Evolutionary conservation across 257 asterid species (phyloP), one percentile per base, ranked within the genome.

Genomic region (Solanum sitiens): DNA sequence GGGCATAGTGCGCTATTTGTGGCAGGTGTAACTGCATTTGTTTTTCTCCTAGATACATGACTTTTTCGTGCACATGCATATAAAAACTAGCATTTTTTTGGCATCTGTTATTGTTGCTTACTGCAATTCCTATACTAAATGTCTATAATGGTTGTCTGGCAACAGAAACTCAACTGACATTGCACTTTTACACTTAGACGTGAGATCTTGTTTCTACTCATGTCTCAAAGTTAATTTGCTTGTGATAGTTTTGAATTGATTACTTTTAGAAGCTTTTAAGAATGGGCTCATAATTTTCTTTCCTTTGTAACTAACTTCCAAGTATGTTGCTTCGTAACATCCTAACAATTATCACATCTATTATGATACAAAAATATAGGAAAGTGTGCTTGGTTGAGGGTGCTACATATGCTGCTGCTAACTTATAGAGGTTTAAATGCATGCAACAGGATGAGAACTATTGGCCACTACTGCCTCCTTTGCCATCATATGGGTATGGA

Each of bases 381-480:
- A 40, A 82, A 50, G 45, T 82, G 27, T 82, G 44, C 25, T 79
- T 30, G 67, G 67, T 82, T 20, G 27, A 50, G 59, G 32, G 70
- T 50, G 70, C 50, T 32, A 50, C 40, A 50, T 20, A 8, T 82
- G 2, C 30, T 20, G 21, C 25, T 82, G 70, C 86, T 50, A 82
- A 82, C 11, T 47, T 82, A 47, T 50, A 50, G 53, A 53, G 86
- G 18, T 70, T 83, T 76, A 86, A 68, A 86, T 88, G 86, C 86
- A 86, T 88, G 91, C 74, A 88, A 86, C 94, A 95, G 98, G 97
- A 96, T 87, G 97, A 95, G 88, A 91, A 88, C 71, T 88, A 92
- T 87, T 96, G 99, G 99, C 94, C 96, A 32, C 87, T 96, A 89
- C 93, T 96, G 98, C 99, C 99, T 91, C 98, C 99, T 76, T 93